Base-by-base conservation (phyloP, 192 early-diverging fungal species). In the Podochytrium sp. region DNA sequence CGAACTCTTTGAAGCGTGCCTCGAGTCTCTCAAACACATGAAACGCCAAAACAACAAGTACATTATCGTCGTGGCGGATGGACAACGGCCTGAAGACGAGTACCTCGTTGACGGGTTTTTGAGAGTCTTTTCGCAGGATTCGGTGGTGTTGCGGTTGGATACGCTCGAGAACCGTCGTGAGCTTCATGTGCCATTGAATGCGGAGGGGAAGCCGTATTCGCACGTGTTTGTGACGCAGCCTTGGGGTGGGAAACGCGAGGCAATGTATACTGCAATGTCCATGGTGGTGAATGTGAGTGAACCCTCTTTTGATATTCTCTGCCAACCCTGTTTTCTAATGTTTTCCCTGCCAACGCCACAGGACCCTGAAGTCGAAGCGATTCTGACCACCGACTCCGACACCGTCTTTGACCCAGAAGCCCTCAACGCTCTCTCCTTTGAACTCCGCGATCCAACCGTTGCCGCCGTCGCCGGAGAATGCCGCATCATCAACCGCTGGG, bases 331-430 rank as follows among this genome's bases (percentile, higher is more conserved):
- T n/a, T n/a, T n/a, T n/a, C n/a, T n/a, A n/a, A n/a, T n/a, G n/a
- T n/a, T n/a, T n/a, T n/a, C n/a, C n/a, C n/a, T n/a, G n/a, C n/a
- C n/a, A n/a, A n/a, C n/a, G n/a, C n/a, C n/a, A n/a, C 10, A 57
- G n/a, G 55, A 57, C 55, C 55, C 55, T 27, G 55, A 57, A 20
- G 75, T 76, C 4, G 84, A 90, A 35, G 78, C 84, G 38, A 83
- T 90, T 1, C 78, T 90, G n/a, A 79, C 84, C 0, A 90, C 88
- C 0, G 88, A 89, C 59, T 90, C 88, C 1, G 88, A 90, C 60
- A 90, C 88, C 0, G 81, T 80, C 34, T 80, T 90, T 65, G 83
- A 90, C 41, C 74, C 83, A 2, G 68, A 84, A 37, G 83, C 75
- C 1, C 56, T 76, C 14, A 60, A 65, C 57, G 88, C 88, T 37